Evolutionary conservation across 169 alveolate genomes (phyloP).

Genomic region (Plasmodium vinckei): DNA sequence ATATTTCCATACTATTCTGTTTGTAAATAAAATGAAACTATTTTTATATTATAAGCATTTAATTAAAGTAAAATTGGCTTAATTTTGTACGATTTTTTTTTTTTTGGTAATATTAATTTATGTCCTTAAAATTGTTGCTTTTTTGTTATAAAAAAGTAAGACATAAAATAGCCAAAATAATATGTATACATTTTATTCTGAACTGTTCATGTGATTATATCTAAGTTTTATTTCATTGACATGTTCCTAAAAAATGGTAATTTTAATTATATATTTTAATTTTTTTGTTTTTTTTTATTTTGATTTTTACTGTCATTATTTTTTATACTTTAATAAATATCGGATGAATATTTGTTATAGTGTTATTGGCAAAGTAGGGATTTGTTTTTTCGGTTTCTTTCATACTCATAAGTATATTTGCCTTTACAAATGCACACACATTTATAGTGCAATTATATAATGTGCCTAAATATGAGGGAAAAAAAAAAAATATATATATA

Average conservation of each 20-base stretch:
- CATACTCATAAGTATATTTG: conserved; percentile 10
- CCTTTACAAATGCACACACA: conserved; percentile 19
- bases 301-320: background rate
- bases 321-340: conserved; percentile 26
- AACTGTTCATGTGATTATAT: conserved; percentile 35
- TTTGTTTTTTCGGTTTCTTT: background rate
- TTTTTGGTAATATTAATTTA: no score
- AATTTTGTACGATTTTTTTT: no score
- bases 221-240: conserved; percentile 25
- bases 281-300: conserved; percentile 18
- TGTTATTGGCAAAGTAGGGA: background rate
- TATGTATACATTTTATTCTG: no score
- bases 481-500: background rate
- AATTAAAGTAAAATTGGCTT: no score
- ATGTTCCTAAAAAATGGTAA: conserved; percentile 46
- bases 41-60: no score
- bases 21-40: no score
- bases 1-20: no score
- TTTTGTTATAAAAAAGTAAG: no score
- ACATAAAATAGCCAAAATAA: no score
- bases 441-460: conserved; percentile 23
- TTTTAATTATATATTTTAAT: conserved; percentile 1
- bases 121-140: no score
- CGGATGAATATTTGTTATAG: conserved; percentile 17
- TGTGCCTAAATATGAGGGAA: conserved; percentile 10